Evolutionary conservation across 495 filamentous ascomycete species (phyloP).

Genomic region (Viridothelium virens): DNA sequence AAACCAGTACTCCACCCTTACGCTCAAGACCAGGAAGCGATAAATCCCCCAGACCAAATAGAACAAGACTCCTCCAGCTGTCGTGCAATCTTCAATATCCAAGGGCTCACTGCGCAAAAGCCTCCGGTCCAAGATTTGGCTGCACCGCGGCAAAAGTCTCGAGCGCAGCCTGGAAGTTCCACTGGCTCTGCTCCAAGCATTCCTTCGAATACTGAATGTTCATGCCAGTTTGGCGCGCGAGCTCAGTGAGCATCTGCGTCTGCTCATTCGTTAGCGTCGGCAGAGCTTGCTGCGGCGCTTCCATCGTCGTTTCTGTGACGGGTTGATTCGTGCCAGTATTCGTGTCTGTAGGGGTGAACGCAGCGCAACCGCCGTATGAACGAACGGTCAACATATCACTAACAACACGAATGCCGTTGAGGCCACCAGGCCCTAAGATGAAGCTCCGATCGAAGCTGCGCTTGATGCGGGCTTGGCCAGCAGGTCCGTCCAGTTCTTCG

Average conservation of each 20-base stretch:
- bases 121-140: slow-evolving; percentile 23
- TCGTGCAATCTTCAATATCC: slow-evolving; percentile 3
- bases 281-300: slow-evolving; percentile 5
- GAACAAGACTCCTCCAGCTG: too few relatives aligned
- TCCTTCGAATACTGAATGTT: slow-evolving; percentile 61
- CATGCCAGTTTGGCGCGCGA: slow-evolving; percentile 64
- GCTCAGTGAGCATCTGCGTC: slow-evolving; percentile 50
- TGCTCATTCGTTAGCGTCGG: slow-evolving; percentile 18
- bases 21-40: too few relatives aligned
- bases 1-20: too few relatives aligned
- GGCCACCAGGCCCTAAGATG: slow-evolving; percentile 66
- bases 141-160: slow-evolving; percentile 55
- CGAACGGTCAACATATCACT: slow-evolving; percentile 71
- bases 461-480: slow-evolving; percentile 45
- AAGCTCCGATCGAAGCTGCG: slow-evolving; percentile 85
- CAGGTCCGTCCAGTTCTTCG: slow-evolving; percentile 57
- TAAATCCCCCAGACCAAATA: too few relatives aligned
- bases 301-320: slow-evolving; percentile 11
- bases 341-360: slow-evolving; percentile 44
- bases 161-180: slow-evolving; percentile 64
- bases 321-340: slow-evolving; percentile 15
- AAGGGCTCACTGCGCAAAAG: slow-evolving; percentile 19
- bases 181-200: slow-evolving; percentile 62
- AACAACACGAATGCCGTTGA: slow-evolving; percentile 62
- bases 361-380: slow-evolving; percentile 54